phyloP scores from a whole-genome alignment of 768 basidiomycete species.

The Kwoniella newhampshirensis region DNA sequence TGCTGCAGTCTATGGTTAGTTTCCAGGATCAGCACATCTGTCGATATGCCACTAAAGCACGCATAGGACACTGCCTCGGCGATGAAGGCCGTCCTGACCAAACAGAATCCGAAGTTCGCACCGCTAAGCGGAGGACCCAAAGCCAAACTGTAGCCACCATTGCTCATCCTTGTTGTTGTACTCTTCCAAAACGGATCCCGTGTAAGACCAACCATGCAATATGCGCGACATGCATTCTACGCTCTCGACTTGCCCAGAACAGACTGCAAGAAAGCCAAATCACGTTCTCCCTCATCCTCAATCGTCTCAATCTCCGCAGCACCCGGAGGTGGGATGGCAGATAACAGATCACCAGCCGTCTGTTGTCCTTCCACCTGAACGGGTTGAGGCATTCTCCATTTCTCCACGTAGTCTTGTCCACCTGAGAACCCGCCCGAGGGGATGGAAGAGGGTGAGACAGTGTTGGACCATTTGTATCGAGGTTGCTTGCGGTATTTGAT shows the following conservation, averaged over 20 bases:
- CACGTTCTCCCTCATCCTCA: slow-evolving; percentile 10
- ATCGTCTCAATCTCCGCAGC: neutral
- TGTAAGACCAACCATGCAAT: neutral
- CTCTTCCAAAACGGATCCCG: neutral
- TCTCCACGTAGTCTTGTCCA: slow-evolving; percentile 28
- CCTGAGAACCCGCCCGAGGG: slow-evolving; percentile 23
- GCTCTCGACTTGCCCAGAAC: slow-evolving; percentile 15
- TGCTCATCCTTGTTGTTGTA: neutral
- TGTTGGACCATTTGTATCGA: slow-evolving; percentile 24
- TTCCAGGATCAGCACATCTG: neutral
- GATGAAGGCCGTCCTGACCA: slow-evolving; percentile 40
- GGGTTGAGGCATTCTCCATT: slow-evolving; percentile 36
- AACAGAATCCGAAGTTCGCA: slow-evolving; percentile 26
- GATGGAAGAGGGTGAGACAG: slow-evolving; percentile 5
- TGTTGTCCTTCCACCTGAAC: slow-evolving; percentile 5
- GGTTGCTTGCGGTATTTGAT: slow-evolving; percentile 19
- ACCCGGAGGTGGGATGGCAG: slow-evolving; percentile 1
- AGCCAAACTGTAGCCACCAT: slow-evolving; percentile 1
- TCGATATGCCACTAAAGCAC: neutral
- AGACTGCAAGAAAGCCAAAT: slow-evolving; percentile 16
- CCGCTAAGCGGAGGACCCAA: slow-evolving; percentile 18
- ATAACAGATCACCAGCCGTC: slow-evolving; percentile 4
- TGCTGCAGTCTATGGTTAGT: slow-evolving; percentile 60
- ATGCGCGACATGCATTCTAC: slow-evolving; percentile 1
- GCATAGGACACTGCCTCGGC: slow-evolving; percentile 32